Conservation (phyloP, 2,329 filamentous ascomycete species). For the Coniella vitis region DNA sequence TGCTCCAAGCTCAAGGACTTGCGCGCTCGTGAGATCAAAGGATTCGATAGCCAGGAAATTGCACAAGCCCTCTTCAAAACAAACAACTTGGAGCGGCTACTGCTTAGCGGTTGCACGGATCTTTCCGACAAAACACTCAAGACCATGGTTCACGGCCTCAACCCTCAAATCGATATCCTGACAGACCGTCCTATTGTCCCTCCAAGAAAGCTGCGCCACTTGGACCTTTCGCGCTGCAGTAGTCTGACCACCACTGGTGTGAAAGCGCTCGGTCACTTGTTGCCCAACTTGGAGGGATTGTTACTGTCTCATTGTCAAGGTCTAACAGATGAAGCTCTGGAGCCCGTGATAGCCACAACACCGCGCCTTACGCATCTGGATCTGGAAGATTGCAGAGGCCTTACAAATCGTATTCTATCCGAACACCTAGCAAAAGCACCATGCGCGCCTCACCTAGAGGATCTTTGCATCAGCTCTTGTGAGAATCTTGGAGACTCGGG, state of each 20-base stretch:
- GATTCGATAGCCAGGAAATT: constrained; percentile 68
- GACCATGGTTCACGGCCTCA: constrained; percentile 66
- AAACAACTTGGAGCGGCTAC: constrained; percentile 76
- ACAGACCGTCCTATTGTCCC: constrained; percentile 71
- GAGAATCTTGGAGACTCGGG: constrained; percentile 77
- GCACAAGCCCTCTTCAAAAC: constrained; percentile 68
- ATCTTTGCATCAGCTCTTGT: constrained; percentile 86
- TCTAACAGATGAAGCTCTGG: constrained; percentile 67
- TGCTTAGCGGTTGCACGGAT: constrained; percentile 73
- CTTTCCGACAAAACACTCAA: constrained; percentile 68
- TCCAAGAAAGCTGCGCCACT: constrained; percentile 69
- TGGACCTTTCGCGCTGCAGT: constrained; percentile 77
- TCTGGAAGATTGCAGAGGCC: constrained; percentile 71
- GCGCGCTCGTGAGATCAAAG: constrained; percentile 71
- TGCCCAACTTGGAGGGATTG: constrained; percentile 75
- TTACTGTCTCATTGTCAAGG: constrained; percentile 72
- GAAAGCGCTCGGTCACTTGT: constrained; percentile 62
- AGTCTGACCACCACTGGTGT: constrained; percentile 68
- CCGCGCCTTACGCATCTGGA: constrained; percentile 80
- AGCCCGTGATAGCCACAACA: constrained; percentile 65
- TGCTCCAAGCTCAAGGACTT: constrained; percentile 73
- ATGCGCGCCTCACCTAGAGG: constrained; percentile 64
- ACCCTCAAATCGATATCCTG: constrained; percentile 75
- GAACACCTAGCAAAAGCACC: constrained; percentile 70
- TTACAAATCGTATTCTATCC: constrained; percentile 68